phyloP scores from a whole-genome alignment of 352 stramenopile genomes.

The Aphanomyces invadans region DNA sequence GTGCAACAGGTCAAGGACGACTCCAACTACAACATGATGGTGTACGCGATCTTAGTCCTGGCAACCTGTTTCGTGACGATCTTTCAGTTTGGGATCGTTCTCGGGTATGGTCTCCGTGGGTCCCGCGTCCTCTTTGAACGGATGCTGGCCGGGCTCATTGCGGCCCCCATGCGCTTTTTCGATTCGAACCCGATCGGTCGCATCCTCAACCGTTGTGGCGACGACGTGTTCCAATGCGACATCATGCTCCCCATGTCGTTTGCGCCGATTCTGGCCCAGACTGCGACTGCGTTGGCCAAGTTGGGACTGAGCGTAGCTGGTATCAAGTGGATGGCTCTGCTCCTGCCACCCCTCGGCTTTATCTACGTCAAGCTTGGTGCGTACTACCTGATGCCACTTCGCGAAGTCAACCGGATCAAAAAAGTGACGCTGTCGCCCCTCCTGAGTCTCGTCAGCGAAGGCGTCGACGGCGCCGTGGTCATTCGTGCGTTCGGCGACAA shows the following conservation, averaged over 20 bases:
- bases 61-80: slow-evolving; percentile 47
- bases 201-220: slow-evolving; percentile 87
- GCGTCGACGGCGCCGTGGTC: slow-evolving; percentile 70
- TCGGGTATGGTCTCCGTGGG: slow-evolving; percentile 43
- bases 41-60: slow-evolving; percentile 50
- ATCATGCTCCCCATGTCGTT: slow-evolving; percentile 60
- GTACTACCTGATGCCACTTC: slow-evolving; percentile 40
- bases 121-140: slow-evolving; percentile 74
- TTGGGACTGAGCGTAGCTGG: slow-evolving; percentile 73
- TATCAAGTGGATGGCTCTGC: slow-evolving; percentile 60
- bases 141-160: slow-evolving; percentile 76
- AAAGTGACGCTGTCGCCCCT: slow-evolving; percentile 41
- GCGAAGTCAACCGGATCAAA: slow-evolving; percentile 40
- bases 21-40: slow-evolving; percentile 40
- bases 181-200: slow-evolving; percentile 86
- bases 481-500: slow-evolving; percentile 67
- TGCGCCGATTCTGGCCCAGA: slow-evolving; percentile 51
- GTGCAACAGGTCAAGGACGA: too few species aligned
- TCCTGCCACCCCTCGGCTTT: slow-evolving; percentile 34
- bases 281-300: slow-evolving; percentile 66
- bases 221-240: slow-evolving; percentile 91
- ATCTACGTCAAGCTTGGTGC: slow-evolving; percentile 64
- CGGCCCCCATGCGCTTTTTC: slow-evolving; percentile 89
- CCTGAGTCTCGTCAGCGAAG: slow-evolving; percentile 52
- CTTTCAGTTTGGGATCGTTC: slow-evolving; percentile 49